These are phyloP conservation scores for Fusarium humuli DNA, from an alignment of 2,329 filamentous ascomycete genomes.

Conservation along the genomic window DNA sequence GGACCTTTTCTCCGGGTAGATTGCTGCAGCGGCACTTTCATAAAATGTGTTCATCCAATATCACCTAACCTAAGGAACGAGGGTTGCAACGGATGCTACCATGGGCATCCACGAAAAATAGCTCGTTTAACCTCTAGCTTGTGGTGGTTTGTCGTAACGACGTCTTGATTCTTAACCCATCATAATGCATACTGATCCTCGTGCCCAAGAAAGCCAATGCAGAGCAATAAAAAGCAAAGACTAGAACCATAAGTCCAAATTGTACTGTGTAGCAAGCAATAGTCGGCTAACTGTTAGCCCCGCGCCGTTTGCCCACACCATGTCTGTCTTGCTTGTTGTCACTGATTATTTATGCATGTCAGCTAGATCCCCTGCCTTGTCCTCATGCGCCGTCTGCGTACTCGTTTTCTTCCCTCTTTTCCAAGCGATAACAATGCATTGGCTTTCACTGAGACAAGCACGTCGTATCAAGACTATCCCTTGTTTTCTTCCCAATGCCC, in stretches of 20 bases:
- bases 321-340: conserved; percentile 22
- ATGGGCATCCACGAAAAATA: background rate
- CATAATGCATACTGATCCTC: conserved; percentile 28
- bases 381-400: background rate
- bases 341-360: conserved; percentile 34
- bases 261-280: conserved; percentile 38
- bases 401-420: conserved; percentile 18
- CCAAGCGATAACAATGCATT: conserved; percentile 1
- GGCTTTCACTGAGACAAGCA: background rate
- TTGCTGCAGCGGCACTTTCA: background rate
- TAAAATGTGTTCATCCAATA: background rate
- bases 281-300: conserved; percentile 39
- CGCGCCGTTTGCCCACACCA: conserved; percentile 30
- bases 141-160: conserved; percentile 17
- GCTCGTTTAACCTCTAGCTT: conserved; percentile 1
- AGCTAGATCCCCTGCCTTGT: conserved; percentile 27
- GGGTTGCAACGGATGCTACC: background rate
- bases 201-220: conserved; percentile 13
- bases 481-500: background rate
- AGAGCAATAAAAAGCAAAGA: conserved; percentile 6
- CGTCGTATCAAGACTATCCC: background rate
- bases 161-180: conserved; percentile 19
- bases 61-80: background rate
- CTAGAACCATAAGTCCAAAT: conserved; percentile 10
- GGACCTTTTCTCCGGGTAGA: background rate